Percentiles rank a stretch among this genome's conserved stretches.
Conservation (phyloP, 495 filamentous ascomycete species). For the Neurospora sublineolata region DNA sequence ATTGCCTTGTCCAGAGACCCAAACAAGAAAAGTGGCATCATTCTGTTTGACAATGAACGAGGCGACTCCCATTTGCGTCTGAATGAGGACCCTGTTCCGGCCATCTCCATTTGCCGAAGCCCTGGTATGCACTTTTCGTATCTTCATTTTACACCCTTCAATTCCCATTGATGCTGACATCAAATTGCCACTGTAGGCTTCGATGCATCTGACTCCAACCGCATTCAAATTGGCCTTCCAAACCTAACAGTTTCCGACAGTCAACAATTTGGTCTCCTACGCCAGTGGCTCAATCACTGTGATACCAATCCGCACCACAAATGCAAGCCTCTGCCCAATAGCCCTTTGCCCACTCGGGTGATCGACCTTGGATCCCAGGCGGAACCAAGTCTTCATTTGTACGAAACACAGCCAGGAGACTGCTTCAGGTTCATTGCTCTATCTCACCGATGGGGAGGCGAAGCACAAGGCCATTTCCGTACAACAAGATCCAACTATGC, state of each 20-base stretch:
- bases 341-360: slow-evolving; percentile 16
- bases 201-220: background rate
- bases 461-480: background rate
- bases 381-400: background rate
- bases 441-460: slow-evolving; percentile 10
- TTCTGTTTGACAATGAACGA: slow-evolving; percentile 4
- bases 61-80: slow-evolving; percentile 6
- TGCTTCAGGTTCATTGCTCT: slow-evolving; percentile 7
- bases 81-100: slow-evolving; percentile 1
- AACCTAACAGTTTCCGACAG: slow-evolving; percentile 6
- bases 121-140: slow-evolving; percentile 1
- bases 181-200: too few relatives aligned
- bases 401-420: background rate
- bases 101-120: slow-evolving; percentile 3
- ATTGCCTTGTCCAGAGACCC: background rate
- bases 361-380: slow-evolving; percentile 14
- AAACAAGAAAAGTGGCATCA: background rate
- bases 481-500: background rate
- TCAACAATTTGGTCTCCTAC: slow-evolving; percentile 9
- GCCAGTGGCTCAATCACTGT: slow-evolving; percentile 14
- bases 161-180: too few relatives aligned
- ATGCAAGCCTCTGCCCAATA: background rate
- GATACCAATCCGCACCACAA: slow-evolving; percentile 7
- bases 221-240: slow-evolving; percentile 12
- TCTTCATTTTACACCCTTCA: too few relatives aligned